Evolutionary conservation across 148 eudicot genomes (phyloP), one percentile per base, ranked within the genome.

Genomic region (Drosera capensis): DNA sequence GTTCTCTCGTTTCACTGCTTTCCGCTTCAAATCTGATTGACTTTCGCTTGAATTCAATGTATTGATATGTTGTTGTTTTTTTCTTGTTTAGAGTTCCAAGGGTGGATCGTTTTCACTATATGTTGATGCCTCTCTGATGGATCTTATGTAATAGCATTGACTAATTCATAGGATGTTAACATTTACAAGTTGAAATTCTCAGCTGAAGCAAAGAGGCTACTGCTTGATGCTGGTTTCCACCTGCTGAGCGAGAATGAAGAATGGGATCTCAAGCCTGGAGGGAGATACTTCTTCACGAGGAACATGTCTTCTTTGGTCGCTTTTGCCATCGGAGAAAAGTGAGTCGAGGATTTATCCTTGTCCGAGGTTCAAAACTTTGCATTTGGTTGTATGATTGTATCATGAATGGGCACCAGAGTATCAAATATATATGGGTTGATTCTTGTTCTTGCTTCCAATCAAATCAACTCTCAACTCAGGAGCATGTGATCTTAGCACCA

Each of bases 281-380:
- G 94, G 29, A 78, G 97, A 49, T 88, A 88, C 68, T 80, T 88
- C 38, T 83, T 83, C 50, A 88, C 97, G 7, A 67, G 94, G 64
- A 88, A 88, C 69, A 88, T 88, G 94, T 88, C 97, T 46, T 83
- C 81, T 51, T 55, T 88, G 80, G 86, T 88, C 66, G 97, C 97
- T 41, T 88, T 88, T 59, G 85, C 94, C 22, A 54, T 88, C 52
- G 97, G 97, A 38, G 73, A 83, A 69, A 80, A 78, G 97, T 88
- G 69, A 80, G 92, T 63, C 21, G 20, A 54, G 14, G 25, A 13
- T 25, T 41, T 23, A 26, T 24, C 9, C 28, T 8, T 54, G 20
- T 52, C 45, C 25, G n/a, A 11, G 25, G 20, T n/a, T n/a, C 18
- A 24, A n/a, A n/a, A n/a, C n/a, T n/a, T n/a, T n/a, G n/a, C n/a